These are phyloP conservation scores for Solanum hybrid DNA, from an alignment of 305 asterid genomes.

Conservation along the genomic window DNA sequence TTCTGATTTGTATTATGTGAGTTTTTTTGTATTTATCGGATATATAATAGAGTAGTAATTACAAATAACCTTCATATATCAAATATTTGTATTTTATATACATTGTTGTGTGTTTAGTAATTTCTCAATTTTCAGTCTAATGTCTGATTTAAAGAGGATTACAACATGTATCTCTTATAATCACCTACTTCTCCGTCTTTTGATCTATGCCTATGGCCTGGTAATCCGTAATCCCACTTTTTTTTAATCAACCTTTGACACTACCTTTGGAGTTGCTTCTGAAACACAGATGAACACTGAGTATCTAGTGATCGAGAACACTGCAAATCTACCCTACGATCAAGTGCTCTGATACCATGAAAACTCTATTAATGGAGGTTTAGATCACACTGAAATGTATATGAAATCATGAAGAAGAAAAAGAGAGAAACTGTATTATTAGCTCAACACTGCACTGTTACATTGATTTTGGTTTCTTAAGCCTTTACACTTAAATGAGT, in stretches of 20 bases:
- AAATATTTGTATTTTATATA: too few relatives aligned
- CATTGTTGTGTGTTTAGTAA: too few relatives aligned
- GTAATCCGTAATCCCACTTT: not conserved
- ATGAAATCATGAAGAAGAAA: not conserved
- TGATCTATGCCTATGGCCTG: not conserved
- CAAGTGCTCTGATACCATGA: not conserved
- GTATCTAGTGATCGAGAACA: too few relatives aligned
- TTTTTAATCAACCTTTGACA: too few relatives aligned
- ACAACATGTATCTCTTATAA: too few relatives aligned
- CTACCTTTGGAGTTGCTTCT: too few relatives aligned
- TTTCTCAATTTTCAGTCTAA: too few relatives aligned
- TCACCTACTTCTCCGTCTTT: too few relatives aligned
- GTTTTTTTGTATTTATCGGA: too few relatives aligned
- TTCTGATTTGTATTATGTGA: not conserved
- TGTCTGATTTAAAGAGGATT: too few relatives aligned
- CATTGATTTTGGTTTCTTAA: not conserved
- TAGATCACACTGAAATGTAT: not conserved
- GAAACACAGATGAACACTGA: too few relatives aligned
- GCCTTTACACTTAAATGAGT: not conserved
- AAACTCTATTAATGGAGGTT: not conserved
- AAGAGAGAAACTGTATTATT: not conserved
- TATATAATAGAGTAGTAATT: not conserved
- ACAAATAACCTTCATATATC: not conserved
- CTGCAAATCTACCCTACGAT: too few relatives aligned
- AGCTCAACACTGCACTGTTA: not conserved